phyloP scores from a whole-genome alignment of 495 filamentous ascomycete species.

The Chaetomium tenue region DNA sequence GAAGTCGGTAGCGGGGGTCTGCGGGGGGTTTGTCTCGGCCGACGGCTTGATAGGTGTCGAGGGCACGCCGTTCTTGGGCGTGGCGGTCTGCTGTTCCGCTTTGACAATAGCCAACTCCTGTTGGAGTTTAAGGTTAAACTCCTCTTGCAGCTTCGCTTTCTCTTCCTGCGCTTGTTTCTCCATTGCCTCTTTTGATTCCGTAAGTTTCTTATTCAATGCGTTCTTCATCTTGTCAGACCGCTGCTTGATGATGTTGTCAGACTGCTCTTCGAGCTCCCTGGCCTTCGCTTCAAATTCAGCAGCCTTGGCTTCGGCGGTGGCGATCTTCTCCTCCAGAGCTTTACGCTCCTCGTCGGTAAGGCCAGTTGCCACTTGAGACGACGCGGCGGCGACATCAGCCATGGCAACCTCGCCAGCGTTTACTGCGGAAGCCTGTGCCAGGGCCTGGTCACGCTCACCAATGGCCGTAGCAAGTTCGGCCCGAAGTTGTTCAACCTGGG shows the following conservation, averaged over 20 bases:
- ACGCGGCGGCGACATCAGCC: constrained; percentile 34
- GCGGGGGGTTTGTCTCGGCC: constrained; percentile 31
- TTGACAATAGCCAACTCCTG: constrained; percentile 59
- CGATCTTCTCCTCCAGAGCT: constrained; percentile 49
- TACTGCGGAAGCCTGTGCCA: constrained; percentile 44
- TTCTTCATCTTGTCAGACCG: constrained; percentile 72
- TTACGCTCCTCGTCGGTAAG: constrained; percentile 54
- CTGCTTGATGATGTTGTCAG: constrained; percentile 57
- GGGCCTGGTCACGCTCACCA: constrained; percentile 48
- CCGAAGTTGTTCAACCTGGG: constrained; percentile 49
- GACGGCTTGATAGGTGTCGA: constrained; percentile 38
- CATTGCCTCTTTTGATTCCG: constrained; percentile 54
- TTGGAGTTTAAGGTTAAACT: constrained; percentile 64
- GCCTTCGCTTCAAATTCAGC: constrained; percentile 57
- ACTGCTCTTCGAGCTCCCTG: constrained; percentile 52
- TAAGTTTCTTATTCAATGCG: constrained; percentile 65
- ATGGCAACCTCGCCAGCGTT: constrained; percentile 37
- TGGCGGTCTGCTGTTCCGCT: constrained; percentile 47
- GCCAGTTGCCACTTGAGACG: constrained; percentile 18
- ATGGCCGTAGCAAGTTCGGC: constrained; percentile 44
- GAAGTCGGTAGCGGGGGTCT: constrained; percentile 39
- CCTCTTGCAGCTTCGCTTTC: constrained; percentile 57
- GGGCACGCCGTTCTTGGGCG: constrained; percentile 36
- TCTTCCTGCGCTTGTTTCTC: constrained; percentile 49
- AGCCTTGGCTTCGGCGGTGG: constrained; percentile 46